Percentiles rank a stretch among this genome's conserved stretches.
These are phyloP conservation scores for Kwoniella sp. DNA, from an alignment of 768 basidiomycete species.

Conservation along the genomic window DNA sequence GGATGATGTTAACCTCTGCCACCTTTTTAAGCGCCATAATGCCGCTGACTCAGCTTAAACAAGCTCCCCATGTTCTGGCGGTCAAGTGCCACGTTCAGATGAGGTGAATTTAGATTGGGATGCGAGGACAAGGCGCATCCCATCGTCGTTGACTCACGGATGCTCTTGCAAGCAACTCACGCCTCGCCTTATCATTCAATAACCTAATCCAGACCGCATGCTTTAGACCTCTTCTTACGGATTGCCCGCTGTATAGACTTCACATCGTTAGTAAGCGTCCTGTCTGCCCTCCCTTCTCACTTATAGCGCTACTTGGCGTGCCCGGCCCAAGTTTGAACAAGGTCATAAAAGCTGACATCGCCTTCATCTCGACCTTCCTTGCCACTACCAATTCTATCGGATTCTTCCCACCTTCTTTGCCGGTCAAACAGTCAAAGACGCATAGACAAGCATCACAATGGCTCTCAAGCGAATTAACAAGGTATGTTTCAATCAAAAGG, in stretches of 20 bases:
- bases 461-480: conserved; percentile 99
- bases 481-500: conserved; percentile 59
- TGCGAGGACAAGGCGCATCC: no score
- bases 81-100: no score
- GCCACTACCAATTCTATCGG: not conserved
- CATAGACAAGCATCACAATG: conserved; percentile 61
- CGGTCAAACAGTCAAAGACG: not conserved
- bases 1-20: no score
- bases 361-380: not conserved
- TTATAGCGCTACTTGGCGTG: not conserved
- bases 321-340: not conserved
- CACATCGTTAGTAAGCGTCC: not conserved
- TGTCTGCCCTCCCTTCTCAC: no score
- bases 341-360: not conserved
- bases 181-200: conserved; percentile 1
- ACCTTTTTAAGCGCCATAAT: no score
- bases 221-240: not conserved
- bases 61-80: no score
- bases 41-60: no score
- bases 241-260: not conserved
- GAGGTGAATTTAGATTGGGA: no score
- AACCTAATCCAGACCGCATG: not conserved
- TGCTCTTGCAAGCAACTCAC: not conserved
- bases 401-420: not conserved
- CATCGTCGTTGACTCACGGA: no score